Evolutionary conservation across 2,329 filamentous ascomycete species (phyloP).

Genomic region (Cladosporium halotolerans): DNA sequence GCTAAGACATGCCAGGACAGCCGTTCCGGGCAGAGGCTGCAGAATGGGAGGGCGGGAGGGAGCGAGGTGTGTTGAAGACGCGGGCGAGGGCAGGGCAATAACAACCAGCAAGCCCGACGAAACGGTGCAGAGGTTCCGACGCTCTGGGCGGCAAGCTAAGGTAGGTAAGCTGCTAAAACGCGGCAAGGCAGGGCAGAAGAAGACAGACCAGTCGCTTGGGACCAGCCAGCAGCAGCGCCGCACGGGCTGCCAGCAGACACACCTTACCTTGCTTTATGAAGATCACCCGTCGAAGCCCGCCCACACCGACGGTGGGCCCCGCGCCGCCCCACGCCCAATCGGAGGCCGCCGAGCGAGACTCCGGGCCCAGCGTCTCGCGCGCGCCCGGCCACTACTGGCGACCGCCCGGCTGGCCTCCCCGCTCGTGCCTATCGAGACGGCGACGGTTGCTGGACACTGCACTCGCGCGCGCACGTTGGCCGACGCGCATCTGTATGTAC

Average conservation of each 20-base stretch:
- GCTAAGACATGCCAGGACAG: constrained; percentile 1
- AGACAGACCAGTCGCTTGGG: neutral
- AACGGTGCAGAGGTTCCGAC: constrained; percentile 8
- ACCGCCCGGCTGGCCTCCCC: too few relatives aligned
- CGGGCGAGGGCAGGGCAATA: constrained; percentile 5
- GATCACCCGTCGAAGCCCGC: too few relatives aligned
- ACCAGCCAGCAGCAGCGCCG: neutral
- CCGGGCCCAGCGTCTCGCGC: too few relatives aligned
- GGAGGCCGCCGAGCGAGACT: neutral
- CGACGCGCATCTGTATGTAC: too few relatives aligned
- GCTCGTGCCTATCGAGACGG: too few relatives aligned
- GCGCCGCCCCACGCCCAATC: neutral
- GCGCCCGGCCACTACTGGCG: too few relatives aligned
- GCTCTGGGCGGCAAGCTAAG: constrained; percentile 4
- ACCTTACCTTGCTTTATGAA: too few relatives aligned
- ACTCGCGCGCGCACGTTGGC: too few relatives aligned
- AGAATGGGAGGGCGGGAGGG: too few relatives aligned
- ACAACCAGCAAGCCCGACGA: neutral
- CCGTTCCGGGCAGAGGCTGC: neutral
- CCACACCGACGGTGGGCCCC: too few relatives aligned
- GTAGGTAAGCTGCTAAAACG: constrained; percentile 3
- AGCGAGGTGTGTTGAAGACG: too few relatives aligned
- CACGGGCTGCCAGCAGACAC: neutral
- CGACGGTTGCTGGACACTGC: too few relatives aligned
- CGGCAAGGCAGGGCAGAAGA: constrained; percentile 4